phyloP scores from a whole-genome alignment of 2,329 filamentous ascomycete species.

The Beauveria scarabaeidicola region DNA sequence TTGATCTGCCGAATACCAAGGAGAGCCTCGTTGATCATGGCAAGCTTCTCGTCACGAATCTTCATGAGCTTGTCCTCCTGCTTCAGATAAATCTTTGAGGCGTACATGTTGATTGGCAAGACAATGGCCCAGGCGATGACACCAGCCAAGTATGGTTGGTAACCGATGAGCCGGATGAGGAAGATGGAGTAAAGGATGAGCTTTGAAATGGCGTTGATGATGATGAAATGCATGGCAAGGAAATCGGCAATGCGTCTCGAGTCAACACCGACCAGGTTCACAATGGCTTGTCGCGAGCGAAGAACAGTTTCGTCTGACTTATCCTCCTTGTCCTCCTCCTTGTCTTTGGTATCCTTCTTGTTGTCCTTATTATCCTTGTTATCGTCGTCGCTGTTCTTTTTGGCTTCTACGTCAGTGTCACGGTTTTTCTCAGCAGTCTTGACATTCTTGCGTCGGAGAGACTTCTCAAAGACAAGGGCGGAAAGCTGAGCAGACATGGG shows the following conservation, averaged over 20 bases:
- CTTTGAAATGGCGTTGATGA: slow-evolving; percentile 54
- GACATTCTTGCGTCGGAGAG: slow-evolving; percentile 68
- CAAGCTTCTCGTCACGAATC: slow-evolving; percentile 65
- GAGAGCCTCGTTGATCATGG: slow-evolving; percentile 66
- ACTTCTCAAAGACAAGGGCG: slow-evolving; percentile 67
- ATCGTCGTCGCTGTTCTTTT: slow-evolving; percentile 17
- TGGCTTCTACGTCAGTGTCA: slow-evolving; percentile 22
- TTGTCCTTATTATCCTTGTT: slow-evolving; percentile 30
- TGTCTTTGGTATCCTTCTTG: slow-evolving; percentile 29
- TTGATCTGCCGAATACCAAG: slow-evolving; percentile 80
- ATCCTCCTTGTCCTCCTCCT: slow-evolving; percentile 41
- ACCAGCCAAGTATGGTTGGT: slow-evolving; percentile 58
- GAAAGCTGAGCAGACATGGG: slow-evolving; percentile 63
- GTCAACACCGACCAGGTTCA: slow-evolving; percentile 75
- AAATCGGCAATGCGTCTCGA: slow-evolving; percentile 61
- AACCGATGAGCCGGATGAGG: slow-evolving; percentile 61
- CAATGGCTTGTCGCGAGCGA: slow-evolving; percentile 56
- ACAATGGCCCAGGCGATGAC: slow-evolving; percentile 55
- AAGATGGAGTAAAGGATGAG: slow-evolving; percentile 58
- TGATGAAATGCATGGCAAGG: slow-evolving; percentile 55
- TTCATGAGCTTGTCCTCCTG: slow-evolving; percentile 67
- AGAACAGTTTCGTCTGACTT: slow-evolving; percentile 27
- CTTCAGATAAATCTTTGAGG: slow-evolving; percentile 54
- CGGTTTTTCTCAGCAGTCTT: slow-evolving; percentile 48
- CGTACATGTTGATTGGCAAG: slow-evolving; percentile 59